Evolutionary conservation across 441 rosid species (phyloP), one percentile per base, ranked within the genome.

Genomic region (Macaranga tanarius): DNA sequence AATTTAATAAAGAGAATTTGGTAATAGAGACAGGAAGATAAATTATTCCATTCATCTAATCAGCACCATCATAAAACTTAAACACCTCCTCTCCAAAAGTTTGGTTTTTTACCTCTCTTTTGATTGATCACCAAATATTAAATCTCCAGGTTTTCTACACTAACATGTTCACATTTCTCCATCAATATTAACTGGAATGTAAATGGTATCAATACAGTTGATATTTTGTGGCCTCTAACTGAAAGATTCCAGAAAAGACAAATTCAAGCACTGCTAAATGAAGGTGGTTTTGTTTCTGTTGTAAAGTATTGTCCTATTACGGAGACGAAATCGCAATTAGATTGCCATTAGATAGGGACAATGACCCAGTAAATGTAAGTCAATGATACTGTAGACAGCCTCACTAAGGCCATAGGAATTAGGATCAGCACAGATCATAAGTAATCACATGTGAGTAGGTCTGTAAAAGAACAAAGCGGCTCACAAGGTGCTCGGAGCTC

Each of bases 1-100:
- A 10, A 28, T 7, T 20, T 61, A 34, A n/a, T 12, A 51, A n/a
- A 42, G 6, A 48, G 55, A 66, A 28, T 22, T 28, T 34, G 11
- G 2, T 19, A n/a, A 51, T 12, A 12, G n/a, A 2, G 10, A 16
- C 19, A 40, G 5, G 23, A 48, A 66, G 0, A n/a, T 10, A 67
- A 52, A 17, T 51, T 25, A 25, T 59, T 22, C 38, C 40, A 69
- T 56, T 65, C 26, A 64, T 65, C n/a, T 3, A 64, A 73, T 64
- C 62, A 42, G 40, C 7, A 7, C 4, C 44, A 44, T 13, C 19
- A 42, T 55, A 25, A 34, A 28, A 59, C n/a, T 25, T 3, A 57
- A 42, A 38, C 17, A 8, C 48, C 40, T 61, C 20, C 28, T 12
- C 34, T 20, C 44, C 15, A 71, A 0, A 3, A 20, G 38, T n/a